A percentile compares a stretch with the other conserved stretches of the same genome.
Conservation (phyloP, 257 asterid genomes). For the Solanum lycopersicoides region DNA sequence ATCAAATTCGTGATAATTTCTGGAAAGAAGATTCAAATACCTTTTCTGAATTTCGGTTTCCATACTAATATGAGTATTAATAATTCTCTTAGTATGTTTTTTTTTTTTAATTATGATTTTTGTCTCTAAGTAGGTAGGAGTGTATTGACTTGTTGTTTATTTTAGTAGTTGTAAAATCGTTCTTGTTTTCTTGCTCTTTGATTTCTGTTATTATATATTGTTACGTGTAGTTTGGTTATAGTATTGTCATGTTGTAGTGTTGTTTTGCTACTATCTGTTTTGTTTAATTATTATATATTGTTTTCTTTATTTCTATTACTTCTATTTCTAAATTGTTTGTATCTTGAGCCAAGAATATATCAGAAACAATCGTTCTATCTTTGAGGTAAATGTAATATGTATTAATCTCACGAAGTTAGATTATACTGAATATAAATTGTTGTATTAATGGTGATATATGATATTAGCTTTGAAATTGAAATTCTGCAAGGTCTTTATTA, state of each 20-base stretch:
- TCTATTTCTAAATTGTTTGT: too few relatives aligned
- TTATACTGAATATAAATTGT: too few relatives aligned
- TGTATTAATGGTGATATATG: too few relatives aligned
- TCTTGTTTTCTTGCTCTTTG: neutral
- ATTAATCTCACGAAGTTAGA: too few relatives aligned
- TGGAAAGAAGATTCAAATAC: neutral
- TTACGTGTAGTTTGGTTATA: neutral
- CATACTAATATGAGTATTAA: neutral
- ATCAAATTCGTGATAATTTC: neutral
- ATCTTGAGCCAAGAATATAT: too few relatives aligned
- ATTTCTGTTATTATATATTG: neutral
- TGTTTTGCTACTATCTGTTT: neutral
- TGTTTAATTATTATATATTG: too few relatives aligned
- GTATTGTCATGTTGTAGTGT: neutral
- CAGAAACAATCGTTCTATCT: too few relatives aligned
- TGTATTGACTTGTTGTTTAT: neutral
- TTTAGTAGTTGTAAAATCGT: neutral
- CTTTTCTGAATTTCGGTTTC: neutral
- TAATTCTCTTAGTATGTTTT: neutral
- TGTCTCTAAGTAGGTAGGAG: neutral
- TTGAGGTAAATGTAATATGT: too few relatives aligned
- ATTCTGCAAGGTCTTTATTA: too few relatives aligned
- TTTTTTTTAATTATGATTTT: neutral
- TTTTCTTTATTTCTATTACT: too few relatives aligned
- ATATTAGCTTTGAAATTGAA: too few relatives aligned